Base-by-base conservation (phyloP, 164 flowering plant genomes). In the Umbellularia californica region DNA sequence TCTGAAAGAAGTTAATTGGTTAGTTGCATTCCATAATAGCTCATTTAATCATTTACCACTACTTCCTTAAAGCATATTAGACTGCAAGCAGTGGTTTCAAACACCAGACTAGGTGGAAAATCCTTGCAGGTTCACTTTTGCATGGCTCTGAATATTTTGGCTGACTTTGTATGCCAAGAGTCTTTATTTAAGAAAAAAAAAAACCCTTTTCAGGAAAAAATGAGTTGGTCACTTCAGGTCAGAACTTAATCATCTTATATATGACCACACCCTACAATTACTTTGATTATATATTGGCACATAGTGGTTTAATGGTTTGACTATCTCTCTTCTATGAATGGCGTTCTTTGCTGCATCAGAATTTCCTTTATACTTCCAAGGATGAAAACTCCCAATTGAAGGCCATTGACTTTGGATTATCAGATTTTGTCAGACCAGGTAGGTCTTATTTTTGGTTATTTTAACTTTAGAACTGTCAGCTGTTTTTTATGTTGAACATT, bases 361-460 rank as follows among this genome's bases (percentile, higher is more conserved):
- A 94, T 81, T 94, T 94, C 70, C 74, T 94, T 77, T 94, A 85
- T 76, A 79, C 85, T 2, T 82, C 97, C 0, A 92, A 89, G 80
- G 97, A 92, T 51, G 95, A 91, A 76, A 83, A 83, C 76, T 84
- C 98, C 2, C 83, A 77, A 73, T 86, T 94, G 82, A 94, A 94
- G 79, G 97, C 89, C 69, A 94, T 94, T 69, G 98, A 94, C 78
- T 94, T 94, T 81, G 98, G 98, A 27, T 82, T 94, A 68, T 94
- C 98, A 67, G 98, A 94, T 84, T 94, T 89, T 79, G 96, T 90
- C 22, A 90, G 83, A 80, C 98, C 96, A 91, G 98, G 98, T 92
- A 76, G 62, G 74, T 68, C 81, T 71, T 70, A n/a, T 72, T 55
- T 13, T 41, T 2, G 69, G 30, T 67, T 7, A 19, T 27, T 67